Conservation (phyloP, 768 basidiomycete genomes). For the Trametopsis cervina region DNA sequence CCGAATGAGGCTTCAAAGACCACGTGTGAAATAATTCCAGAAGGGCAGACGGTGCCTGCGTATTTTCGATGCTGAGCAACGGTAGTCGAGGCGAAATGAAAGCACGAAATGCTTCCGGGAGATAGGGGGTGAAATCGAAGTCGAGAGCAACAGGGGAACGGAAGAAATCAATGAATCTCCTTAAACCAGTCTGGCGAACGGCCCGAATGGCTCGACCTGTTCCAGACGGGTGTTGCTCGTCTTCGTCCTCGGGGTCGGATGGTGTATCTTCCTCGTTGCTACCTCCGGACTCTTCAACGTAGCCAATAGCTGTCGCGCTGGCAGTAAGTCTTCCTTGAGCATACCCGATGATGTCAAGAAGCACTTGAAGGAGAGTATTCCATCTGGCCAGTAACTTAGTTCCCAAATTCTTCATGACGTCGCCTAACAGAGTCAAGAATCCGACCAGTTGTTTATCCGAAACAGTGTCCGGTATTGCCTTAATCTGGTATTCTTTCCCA, state of each 20-base stretch:
- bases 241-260: slow-evolving; percentile 29
- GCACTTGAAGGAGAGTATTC: slow-evolving; percentile 67
- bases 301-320: slow-evolving; percentile 26
- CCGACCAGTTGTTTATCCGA: slow-evolving; percentile 71
- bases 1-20: slow-evolving; percentile 52
- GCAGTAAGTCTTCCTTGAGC: slow-evolving; percentile 50
- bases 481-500: slow-evolving; percentile 22
- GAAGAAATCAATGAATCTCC: slow-evolving; percentile 87
- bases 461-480: slow-evolving; percentile 25
- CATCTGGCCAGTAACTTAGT: slow-evolving; percentile 62
- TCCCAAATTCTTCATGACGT: slow-evolving; percentile 78
- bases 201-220: slow-evolving; percentile 43
- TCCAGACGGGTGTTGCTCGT: slow-evolving; percentile 11
- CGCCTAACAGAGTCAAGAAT: slow-evolving; percentile 77
- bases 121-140: slow-evolving; percentile 50
- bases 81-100: slow-evolving; percentile 82
- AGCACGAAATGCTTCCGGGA: slow-evolving; percentile 55
- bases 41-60: slow-evolving; percentile 83
- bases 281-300: slow-evolving; percentile 14
- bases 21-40: slow-evolving; percentile 81
- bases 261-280: slow-evolving; percentile 29
- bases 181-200: slow-evolving; percentile 78
- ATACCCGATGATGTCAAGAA: slow-evolving; percentile 55
- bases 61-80: slow-evolving; percentile 74
- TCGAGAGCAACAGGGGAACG: slow-evolving; percentile 65